Evolutionary conservation across 495 filamentous ascomycete genomes (phyloP).

Genomic region (Neurospora discreta): DNA sequence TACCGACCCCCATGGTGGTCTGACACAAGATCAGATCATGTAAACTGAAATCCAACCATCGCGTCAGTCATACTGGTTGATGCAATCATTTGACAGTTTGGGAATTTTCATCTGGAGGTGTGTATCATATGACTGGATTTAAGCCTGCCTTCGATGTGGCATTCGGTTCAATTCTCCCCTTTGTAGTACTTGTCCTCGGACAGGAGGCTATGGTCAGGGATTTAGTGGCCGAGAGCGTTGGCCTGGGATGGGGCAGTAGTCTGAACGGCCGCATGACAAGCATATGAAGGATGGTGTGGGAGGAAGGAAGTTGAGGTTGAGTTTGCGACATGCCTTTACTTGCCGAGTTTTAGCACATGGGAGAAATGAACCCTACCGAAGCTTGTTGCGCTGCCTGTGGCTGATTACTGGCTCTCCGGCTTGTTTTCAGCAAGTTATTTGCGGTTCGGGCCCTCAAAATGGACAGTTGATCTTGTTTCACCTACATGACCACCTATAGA

Average conservation of each 20-base stretch:
- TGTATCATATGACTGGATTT: not conserved
- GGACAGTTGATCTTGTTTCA: not conserved
- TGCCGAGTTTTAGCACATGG: not conserved
- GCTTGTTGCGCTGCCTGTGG: not conserved
- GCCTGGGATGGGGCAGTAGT: not conserved
- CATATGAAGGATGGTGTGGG: not conserved
- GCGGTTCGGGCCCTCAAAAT: not conserved
- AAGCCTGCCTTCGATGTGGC: not conserved
- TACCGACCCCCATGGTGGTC: conserved; percentile 57
- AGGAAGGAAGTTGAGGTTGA: not conserved
- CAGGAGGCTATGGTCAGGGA: not conserved
- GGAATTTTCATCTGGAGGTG: not conserved
- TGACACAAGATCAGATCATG: conserved; percentile 98
- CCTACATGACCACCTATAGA: not conserved
- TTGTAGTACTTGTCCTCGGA: not conserved
- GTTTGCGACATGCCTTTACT: not conserved
- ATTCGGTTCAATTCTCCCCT: not conserved
- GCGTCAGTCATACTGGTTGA: not conserved
- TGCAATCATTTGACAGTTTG: not conserved
- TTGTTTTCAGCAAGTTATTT: not conserved
- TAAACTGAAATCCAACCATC: conserved; percentile 27
- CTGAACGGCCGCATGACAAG: not conserved
- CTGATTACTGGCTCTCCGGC: not conserved
- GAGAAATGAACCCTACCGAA: not conserved
- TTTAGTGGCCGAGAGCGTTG: not conserved